These are phyloP conservation scores for Ogataea zsoltii DNA, from an alignment of 805 yeast genomes.

Conservation along the genomic window DNA sequence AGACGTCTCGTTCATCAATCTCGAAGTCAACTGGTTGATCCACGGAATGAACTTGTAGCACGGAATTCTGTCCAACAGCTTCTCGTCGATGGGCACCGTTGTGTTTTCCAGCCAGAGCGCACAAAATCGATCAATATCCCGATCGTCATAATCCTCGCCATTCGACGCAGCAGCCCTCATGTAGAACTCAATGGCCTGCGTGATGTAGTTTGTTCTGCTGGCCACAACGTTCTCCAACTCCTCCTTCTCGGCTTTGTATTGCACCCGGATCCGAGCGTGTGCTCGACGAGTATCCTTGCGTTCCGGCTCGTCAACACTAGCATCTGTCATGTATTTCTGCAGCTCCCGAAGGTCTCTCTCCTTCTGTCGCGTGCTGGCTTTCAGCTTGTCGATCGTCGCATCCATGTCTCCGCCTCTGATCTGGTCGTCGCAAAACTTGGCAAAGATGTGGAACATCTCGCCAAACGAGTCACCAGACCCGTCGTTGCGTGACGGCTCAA, in stretches of 20 bases:
- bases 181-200: conserved; percentile 59
- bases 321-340: conserved; percentile 42
- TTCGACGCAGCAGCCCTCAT: conserved; percentile 50
- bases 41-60: conserved; percentile 69
- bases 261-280: conserved; percentile 48
- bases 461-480: conserved; percentile 26
- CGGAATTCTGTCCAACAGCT: conserved; percentile 47
- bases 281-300: conserved; percentile 54
- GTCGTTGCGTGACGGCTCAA: conserved; percentile 39
- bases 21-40: conserved; percentile 79
- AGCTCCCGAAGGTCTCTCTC: conserved; percentile 51
- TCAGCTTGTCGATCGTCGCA: conserved; percentile 45
- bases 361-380: conserved; percentile 32
- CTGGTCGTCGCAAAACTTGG: conserved; percentile 72
- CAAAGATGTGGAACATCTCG: conserved; percentile 57
- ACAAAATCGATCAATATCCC: conserved; percentile 72
- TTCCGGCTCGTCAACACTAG: conserved; percentile 44
- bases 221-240: conserved; percentile 42
- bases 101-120: conserved; percentile 76
- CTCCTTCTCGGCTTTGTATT: conserved; percentile 49
- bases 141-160: conserved; percentile 45
- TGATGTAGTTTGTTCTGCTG: conserved; percentile 40
- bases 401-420: conserved; percentile 44
- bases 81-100: conserved; percentile 32
- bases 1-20: conserved; percentile 50